A percentile compares a stretch with the other conserved stretches of the same genome.
Conservation (phyloP, 192 early-diverging fungal species). For the Podila clonocystis region DNA sequence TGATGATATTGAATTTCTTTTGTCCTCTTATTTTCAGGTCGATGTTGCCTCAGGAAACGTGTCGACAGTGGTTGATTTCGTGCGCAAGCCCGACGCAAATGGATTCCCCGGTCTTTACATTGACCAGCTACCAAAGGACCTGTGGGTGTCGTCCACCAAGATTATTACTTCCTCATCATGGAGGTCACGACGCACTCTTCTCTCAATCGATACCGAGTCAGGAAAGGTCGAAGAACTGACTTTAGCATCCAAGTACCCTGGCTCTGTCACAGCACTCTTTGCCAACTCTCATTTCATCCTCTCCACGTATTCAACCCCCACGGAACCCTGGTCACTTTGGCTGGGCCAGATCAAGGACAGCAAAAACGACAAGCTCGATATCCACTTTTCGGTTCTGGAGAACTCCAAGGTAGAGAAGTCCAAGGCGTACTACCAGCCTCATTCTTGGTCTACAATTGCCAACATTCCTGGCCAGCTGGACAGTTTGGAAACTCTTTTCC, state of each 20-base stretch:
- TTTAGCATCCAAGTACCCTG: slow-evolving; percentile 50
- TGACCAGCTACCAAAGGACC: slow-evolving; percentile 60
- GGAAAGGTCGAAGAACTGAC: slow-evolving; percentile 64
- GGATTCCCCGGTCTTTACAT: slow-evolving; percentile 79
- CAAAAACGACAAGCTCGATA: background rate
- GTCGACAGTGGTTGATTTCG: slow-evolving; percentile 51
- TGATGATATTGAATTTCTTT: background rate
- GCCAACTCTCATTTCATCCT: slow-evolving; percentile 55
- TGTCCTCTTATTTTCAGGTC: slow-evolving; percentile 8
- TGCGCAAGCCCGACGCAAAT: slow-evolving; percentile 42
- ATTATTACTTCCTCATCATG: slow-evolving; percentile 30
- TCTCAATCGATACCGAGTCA: slow-evolving; percentile 51
- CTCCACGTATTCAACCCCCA: slow-evolving; percentile 62
- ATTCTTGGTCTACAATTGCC: slow-evolving; percentile 46
- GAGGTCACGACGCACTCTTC: slow-evolving; percentile 34
- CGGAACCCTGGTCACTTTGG: slow-evolving; percentile 54
- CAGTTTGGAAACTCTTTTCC: slow-evolving; percentile 50
- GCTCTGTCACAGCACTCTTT: slow-evolving; percentile 57
- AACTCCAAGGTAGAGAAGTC: slow-evolving; percentile 29
- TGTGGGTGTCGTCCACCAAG: slow-evolving; percentile 32
- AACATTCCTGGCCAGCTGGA: slow-evolving; percentile 46
- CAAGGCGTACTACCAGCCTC: slow-evolving; percentile 22
- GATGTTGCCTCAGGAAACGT: slow-evolving; percentile 20
- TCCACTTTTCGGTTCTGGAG: slow-evolving; percentile 28
- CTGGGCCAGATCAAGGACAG: slow-evolving; percentile 34